These are phyloP conservation scores for Pseudoperonospora humuli DNA, from an alignment of 352 stramenopile species.

Conservation along the genomic window DNA sequence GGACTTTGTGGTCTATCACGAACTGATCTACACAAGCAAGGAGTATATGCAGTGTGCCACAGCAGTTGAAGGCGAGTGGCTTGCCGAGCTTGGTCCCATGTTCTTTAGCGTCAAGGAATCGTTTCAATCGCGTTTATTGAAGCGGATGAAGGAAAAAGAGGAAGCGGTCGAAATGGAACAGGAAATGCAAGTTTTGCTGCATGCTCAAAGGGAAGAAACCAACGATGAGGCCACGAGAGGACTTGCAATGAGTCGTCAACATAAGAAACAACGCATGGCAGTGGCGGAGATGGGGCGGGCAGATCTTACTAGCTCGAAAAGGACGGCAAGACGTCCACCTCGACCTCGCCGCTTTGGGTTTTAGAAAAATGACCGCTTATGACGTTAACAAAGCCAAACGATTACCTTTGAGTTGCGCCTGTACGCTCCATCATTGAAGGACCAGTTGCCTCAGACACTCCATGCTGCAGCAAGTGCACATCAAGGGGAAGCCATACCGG, in stretches of 20 bases:
- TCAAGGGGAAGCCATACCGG: no score
- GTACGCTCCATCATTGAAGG: no score
- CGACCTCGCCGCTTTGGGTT: constrained; percentile 31
- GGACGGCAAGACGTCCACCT: constrained; percentile 48
- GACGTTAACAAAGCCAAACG: no score
- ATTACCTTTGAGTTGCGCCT: no score
- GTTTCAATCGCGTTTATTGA: constrained; percentile 89
- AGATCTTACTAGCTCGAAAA: constrained; percentile 22
- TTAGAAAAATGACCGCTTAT: no score
- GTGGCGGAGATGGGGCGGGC: constrained; percentile 48
- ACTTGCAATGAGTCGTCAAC: constrained; percentile 13
- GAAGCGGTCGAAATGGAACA: constrained; percentile 71
- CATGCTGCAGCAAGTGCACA: no score
- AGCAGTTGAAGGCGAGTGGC: constrained; percentile 98
- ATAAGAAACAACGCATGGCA: constrained; percentile 57
- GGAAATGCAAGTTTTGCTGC: constrained; percentile 54
- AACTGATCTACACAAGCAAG: constrained; percentile 99
- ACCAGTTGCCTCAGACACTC: no score
- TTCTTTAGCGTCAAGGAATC: constrained; percentile 99
- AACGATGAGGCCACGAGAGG: constrained; percentile 14
- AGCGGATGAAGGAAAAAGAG: constrained; percentile 83
- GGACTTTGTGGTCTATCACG: constrained; percentile 99
- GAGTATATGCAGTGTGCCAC: constrained; percentile 98
- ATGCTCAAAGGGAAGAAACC: constrained; percentile 15
- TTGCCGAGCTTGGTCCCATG: constrained; percentile 98